These are phyloP conservation scores for Coemansia sp. DNA, from an alignment of 192 early-diverging fungal genomes.

Conservation along the genomic window DNA sequence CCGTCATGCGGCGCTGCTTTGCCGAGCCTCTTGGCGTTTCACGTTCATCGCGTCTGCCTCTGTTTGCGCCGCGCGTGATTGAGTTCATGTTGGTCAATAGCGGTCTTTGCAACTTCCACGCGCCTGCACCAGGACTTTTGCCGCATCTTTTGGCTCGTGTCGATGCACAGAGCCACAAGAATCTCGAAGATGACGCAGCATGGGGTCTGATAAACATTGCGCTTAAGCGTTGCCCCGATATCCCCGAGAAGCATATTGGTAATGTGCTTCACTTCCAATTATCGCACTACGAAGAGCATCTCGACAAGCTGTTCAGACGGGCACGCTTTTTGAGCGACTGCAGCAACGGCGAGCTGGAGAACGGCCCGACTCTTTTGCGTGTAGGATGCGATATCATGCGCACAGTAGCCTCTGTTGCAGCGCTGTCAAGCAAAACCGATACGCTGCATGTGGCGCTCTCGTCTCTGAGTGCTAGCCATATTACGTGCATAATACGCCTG, in stretches of 20 bases:
- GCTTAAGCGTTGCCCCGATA: constrained; percentile 39
- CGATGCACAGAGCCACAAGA: constrained; percentile 10
- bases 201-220: constrained; percentile 39
- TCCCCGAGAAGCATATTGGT: constrained; percentile 40
- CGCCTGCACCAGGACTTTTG: constrained; percentile 43
- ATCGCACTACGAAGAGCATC: constrained; percentile 13
- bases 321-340: neutral
- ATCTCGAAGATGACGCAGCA: constrained; percentile 23
- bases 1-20: constrained; percentile 54
- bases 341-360: neutral
- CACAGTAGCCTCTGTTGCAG: constrained; percentile 26
- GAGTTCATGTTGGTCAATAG: constrained; percentile 50
- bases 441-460: constrained; percentile 39
- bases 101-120: constrained; percentile 46
- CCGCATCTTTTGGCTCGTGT: constrained; percentile 46
- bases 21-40: constrained; percentile 47
- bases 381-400: constrained; percentile 22
- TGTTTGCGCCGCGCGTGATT: constrained; percentile 47
- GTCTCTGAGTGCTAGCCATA: constrained; percentile 24
- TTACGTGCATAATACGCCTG: constrained; percentile 38
- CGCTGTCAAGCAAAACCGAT: constrained; percentile 25
- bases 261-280: constrained; percentile 43
- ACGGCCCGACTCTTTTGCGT: neutral
- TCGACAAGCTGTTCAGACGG: constrained; percentile 40
- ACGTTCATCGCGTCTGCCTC: constrained; percentile 43